Evolutionary conservation across 345 rosid genomes (phyloP).

Genomic region (Nephelium lappaceum): DNA sequence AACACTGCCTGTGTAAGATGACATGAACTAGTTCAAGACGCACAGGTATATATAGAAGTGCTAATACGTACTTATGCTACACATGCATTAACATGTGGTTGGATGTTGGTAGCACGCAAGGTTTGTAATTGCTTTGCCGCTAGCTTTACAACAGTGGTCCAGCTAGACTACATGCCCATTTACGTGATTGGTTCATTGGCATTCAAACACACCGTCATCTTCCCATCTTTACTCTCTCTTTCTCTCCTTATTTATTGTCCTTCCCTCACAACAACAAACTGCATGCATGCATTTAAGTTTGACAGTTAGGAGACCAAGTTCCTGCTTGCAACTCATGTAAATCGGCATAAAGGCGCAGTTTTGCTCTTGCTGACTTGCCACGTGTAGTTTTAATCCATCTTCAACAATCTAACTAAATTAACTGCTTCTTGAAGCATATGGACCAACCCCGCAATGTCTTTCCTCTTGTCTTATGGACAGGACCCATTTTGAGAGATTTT

Average conservation of each 20-base stretch:
- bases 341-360: neutral
- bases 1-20: neutral
- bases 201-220: constrained; percentile 25
- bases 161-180: constrained; percentile 20
- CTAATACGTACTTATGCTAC: neutral
- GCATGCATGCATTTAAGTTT: constrained; percentile 4
- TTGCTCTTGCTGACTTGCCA: too few relatives aligned
- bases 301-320: neutral
- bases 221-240: neutral
- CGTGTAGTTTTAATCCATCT: too few relatives aligned
- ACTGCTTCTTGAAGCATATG: too few relatives aligned
- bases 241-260: neutral
- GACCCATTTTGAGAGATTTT: too few relatives aligned
- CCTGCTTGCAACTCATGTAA: neutral
- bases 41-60: constrained; percentile 3
- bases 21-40: neutral
- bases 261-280: neutral
- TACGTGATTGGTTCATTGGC: constrained; percentile 23
- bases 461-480: too few relatives aligned
- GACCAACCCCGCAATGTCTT: too few relatives aligned
- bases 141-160: constrained; percentile 18
- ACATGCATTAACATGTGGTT: constrained; percentile 8
- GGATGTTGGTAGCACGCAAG: constrained; percentile 23
- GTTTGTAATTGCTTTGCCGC: neutral
- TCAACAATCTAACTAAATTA: too few relatives aligned